Conservation (phyloP, 2,329 filamentous ascomycete species). For the Epichloe coenophiala region DNA sequence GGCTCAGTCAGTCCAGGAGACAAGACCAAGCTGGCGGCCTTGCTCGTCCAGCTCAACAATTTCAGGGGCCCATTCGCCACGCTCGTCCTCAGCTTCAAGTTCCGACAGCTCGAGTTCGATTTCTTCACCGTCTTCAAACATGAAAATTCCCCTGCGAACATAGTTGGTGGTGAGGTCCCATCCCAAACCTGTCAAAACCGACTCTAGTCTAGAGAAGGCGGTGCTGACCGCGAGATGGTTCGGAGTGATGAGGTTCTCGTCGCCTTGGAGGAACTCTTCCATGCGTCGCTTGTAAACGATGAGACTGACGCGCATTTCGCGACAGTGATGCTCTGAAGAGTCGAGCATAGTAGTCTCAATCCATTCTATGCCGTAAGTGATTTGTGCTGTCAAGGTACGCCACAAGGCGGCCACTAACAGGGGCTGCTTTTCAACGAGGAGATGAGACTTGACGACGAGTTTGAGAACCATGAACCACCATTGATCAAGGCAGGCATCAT, state of each 20-base stretch:
- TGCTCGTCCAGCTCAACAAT: constrained; percentile 38
- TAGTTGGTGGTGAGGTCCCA: constrained; percentile 44
- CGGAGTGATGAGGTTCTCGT: constrained; percentile 16
- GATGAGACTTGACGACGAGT: constrained; percentile 36
- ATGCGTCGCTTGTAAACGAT: constrained; percentile 41
- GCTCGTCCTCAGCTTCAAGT: constrained; percentile 39
- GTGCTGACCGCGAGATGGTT: constrained; percentile 31
- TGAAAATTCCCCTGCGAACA: constrained; percentile 32
- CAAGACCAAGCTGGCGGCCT: constrained; percentile 36
- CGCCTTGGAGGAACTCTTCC: constrained; percentile 29
- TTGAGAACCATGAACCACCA: constrained; percentile 44
- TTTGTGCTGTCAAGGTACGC: constrained; percentile 37
- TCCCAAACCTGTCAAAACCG: constrained; percentile 26
- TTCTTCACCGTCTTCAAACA: constrained; percentile 39
- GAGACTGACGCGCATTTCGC: constrained; percentile 32
- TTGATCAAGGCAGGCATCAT: constrained; percentile 45
- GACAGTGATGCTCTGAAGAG: constrained; percentile 16
- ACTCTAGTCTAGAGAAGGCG: constrained; percentile 29
- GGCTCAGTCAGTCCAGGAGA: constrained; percentile 31
- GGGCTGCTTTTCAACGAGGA: constrained; percentile 29
- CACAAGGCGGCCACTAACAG: constrained; percentile 33
- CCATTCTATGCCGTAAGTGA: constrained; percentile 37
- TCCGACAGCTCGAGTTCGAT: constrained; percentile 34
- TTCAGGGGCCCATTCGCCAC: constrained; percentile 38
- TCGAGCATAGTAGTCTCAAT: constrained; percentile 33